phyloP scores from a whole-genome alignment of 2,329 filamentous ascomycete species.

The Colletotrichum higginsianum region DNA sequence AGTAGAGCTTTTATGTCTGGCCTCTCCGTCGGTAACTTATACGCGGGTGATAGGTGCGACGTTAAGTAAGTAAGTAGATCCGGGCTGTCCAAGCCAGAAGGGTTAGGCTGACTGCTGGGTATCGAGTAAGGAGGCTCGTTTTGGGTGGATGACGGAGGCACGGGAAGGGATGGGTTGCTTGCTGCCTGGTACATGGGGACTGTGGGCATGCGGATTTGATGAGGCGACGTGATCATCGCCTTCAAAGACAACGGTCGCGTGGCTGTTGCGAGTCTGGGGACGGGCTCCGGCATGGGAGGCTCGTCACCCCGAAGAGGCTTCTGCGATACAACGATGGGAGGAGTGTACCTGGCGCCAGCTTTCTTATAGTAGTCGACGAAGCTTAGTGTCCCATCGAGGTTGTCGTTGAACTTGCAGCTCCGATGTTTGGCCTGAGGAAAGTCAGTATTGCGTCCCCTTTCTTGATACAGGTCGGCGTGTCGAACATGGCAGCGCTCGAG shows the following conservation, averaged over 20 bases:
- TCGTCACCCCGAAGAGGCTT: slow-evolving; percentile 44
- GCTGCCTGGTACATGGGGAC: not conserved
- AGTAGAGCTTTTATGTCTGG: slow-evolving; percentile 33
- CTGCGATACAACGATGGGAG: slow-evolving; percentile 47
- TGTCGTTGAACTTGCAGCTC: slow-evolving; percentile 54
- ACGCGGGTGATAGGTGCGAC: slow-evolving; percentile 3
- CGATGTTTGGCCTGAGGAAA: slow-evolving; percentile 42
- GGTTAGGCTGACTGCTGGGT: not conserved
- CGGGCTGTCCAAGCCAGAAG: not conserved
- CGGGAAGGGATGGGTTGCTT: not conserved
- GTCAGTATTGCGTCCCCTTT: slow-evolving; percentile 9
- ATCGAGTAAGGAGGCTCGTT: not conserved
- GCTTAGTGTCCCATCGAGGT: slow-evolving; percentile 57
- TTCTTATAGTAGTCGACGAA: slow-evolving; percentile 44
- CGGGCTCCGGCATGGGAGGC: slow-evolving; percentile 42
- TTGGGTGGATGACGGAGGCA: not conserved
- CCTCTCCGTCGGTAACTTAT: slow-evolving; percentile 23
- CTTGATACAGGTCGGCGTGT: not conserved
- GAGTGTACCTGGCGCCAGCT: not conserved
- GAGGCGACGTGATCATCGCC: not conserved
- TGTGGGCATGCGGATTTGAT: not conserved
- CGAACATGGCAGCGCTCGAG: not conserved
- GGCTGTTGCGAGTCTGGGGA: not conserved
- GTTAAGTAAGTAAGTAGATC: slow-evolving; percentile 11
- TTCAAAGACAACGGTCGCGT: not conserved